phyloP scores from a whole-genome alignment of 2,329 filamentous ascomycete genomes.

The Botrytis deweyae region DNA sequence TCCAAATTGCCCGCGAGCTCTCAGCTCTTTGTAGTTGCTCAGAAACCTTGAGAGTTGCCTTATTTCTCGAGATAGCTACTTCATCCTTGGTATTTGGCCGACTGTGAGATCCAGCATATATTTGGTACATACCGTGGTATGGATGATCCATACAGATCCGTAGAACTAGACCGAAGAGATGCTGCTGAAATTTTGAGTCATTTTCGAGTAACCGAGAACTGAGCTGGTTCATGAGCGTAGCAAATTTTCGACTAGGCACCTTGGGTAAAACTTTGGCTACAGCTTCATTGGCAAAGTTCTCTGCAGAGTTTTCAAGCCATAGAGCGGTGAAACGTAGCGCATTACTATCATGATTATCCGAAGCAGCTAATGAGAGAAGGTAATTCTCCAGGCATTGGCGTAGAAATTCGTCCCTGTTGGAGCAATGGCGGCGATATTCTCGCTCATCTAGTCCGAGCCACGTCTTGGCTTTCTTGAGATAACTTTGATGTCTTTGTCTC shows the following conservation, averaged over 20 bases:
- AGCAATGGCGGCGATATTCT: conserved; percentile 76
- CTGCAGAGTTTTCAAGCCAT: conserved; percentile 86
- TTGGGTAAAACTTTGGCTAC: conserved; percentile 67
- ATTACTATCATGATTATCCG: conserved; percentile 85
- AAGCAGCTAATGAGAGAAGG: conserved; percentile 77
- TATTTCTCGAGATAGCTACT: conserved; percentile 69
- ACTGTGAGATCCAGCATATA: conserved; percentile 77
- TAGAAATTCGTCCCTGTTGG: conserved; percentile 79
- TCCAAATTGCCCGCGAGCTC: conserved; percentile 59
- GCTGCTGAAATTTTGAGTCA: conserved; percentile 68
- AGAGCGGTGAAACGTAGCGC: conserved; percentile 88
- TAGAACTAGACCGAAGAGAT: conserved; percentile 71
- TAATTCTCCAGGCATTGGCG: conserved; percentile 91
- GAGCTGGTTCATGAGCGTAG: conserved; percentile 89
- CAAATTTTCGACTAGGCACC: conserved; percentile 91
- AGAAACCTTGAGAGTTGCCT: conserved; percentile 68
- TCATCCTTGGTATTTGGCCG: conserved; percentile 71
- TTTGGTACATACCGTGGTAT: conserved; percentile 95
- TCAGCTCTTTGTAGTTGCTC: conserved; percentile 55
- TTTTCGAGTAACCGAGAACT: conserved; percentile 84
- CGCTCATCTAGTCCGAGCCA: conserved; percentile 90
- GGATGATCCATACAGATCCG: conserved; percentile 91
- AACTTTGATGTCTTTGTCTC: conserved; percentile 56
- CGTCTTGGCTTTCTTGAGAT: conserved; percentile 71
- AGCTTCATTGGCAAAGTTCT: conserved; percentile 71